Conservation (phyloP, 2,329 filamentous ascomycete species). For the Colletotrichum eremochloae region DNA sequence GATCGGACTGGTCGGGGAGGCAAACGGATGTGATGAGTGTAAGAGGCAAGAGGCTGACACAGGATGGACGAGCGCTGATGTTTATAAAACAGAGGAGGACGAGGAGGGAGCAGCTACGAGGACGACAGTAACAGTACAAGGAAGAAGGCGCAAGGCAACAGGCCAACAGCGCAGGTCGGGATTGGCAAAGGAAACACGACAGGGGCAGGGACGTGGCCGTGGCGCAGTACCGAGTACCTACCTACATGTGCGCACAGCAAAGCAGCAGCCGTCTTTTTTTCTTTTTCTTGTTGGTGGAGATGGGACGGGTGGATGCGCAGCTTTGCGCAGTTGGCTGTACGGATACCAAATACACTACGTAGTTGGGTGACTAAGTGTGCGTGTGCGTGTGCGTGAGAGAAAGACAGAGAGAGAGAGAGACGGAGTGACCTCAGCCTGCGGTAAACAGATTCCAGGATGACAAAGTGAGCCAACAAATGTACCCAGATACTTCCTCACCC, state of each 20-base stretch:
- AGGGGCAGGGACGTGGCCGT: conserved; percentile 38
- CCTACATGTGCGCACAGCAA: conserved; percentile 7
- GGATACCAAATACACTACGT: not conserved
- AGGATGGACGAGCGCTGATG: conserved; percentile 36
- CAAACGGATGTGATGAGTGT: conserved; percentile 29
- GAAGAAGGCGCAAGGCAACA: conserved; percentile 36
- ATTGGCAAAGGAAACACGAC: conserved; percentile 19
- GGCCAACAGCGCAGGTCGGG: conserved; percentile 22
- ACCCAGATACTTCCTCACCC: not conserved
- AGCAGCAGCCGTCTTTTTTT: not conserved
- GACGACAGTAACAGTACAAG: conserved; percentile 17
- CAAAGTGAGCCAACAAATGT: not conserved
- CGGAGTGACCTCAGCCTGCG: not conserved
- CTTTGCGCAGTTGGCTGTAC: not conserved
- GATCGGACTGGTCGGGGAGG: conserved; percentile 3
- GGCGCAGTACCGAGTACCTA: conserved; percentile 33
- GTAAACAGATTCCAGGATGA: not conserved
- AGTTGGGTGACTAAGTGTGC: not conserved
- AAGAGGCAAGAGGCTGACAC: conserved; percentile 12
- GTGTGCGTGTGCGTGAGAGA: not conserved
- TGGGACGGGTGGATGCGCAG: conserved; percentile 36
- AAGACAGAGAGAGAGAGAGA: not conserved
- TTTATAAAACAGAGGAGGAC: conserved; percentile 39
- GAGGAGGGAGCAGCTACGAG: conserved; percentile 4
- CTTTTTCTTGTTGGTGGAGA: conserved; percentile 34